phyloP scores from a whole-genome alignment of 371 early-diverging fungal genomes.

The Mucor mucedo region DNA sequence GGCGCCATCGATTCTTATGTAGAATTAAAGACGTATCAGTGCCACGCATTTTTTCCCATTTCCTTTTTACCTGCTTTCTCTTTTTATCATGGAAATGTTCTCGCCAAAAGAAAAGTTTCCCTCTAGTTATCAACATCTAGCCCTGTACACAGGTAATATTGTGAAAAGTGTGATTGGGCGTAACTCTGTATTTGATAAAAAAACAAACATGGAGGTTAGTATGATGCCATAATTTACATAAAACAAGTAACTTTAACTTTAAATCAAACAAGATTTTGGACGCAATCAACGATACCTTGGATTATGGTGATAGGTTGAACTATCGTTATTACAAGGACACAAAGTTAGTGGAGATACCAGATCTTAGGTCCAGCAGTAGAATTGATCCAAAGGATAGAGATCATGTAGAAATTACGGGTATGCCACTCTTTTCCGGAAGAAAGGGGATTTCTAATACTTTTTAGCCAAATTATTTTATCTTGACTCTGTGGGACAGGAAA shows the following conservation, averaged over 20 bases:
- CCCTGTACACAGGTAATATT: neutral
- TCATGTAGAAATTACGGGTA: neutral
- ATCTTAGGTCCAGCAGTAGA: neutral
- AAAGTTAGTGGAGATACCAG: neutral
- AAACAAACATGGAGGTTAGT: neutral
- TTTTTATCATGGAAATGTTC: neutral
- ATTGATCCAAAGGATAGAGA: neutral
- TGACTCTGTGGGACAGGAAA: neutral
- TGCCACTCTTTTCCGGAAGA: neutral
- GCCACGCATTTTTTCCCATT: neutral
- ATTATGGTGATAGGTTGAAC: neutral
- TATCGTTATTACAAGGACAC: neutral
- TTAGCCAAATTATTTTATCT: conserved; percentile 2
- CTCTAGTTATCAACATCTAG: neutral
- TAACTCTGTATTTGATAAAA: neutral
- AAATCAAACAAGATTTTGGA: neutral
- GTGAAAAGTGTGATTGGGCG: neutral
- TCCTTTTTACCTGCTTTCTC: neutral
- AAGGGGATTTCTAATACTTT: neutral
- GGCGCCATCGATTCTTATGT: neutral
- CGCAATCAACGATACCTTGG: neutral
- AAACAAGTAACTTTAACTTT: neutral
- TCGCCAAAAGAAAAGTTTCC: neutral
- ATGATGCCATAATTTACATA: neutral
- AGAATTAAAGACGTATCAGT: neutral